Evolutionary conservation across 345 rosid species (phyloP).

Genomic region (Passiflora organensis): DNA sequence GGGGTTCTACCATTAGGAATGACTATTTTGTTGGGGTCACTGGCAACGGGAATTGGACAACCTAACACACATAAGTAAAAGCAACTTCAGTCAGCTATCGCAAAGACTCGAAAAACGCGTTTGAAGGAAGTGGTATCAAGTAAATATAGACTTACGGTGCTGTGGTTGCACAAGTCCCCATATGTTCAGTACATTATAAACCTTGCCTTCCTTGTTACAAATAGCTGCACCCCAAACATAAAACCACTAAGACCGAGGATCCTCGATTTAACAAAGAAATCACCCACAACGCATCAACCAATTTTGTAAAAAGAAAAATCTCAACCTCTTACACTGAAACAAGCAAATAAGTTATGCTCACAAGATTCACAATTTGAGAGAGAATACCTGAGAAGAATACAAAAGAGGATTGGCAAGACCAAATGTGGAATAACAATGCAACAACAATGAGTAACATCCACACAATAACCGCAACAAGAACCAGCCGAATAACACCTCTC

Average conservation of each 20-base stretch:
- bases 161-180: constrained; percentile 70
- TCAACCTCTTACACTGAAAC: not conserved
- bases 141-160: constrained; percentile 57
- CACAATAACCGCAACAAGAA: constrained; percentile 68
- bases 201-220: constrained; percentile 82
- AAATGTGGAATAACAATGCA: constrained; percentile 63
- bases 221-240: constrained; percentile 50
- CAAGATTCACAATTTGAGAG: not conserved
- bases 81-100: not conserved
- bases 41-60: constrained; percentile 66
- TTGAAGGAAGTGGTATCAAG: constrained; percentile 18
- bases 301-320: no score
- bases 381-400: constrained; percentile 70
- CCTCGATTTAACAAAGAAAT: not conserved
- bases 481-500: constrained; percentile 66
- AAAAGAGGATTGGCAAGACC: constrained; percentile 81
- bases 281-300: not conserved
- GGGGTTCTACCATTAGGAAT: constrained; percentile 60
- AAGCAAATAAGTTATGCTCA: not conserved
- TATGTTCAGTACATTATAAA: constrained; percentile 52
- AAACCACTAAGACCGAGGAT: not conserved
- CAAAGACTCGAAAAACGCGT: not conserved
- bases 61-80: constrained; percentile 37
- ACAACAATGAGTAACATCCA: constrained; percentile 86
- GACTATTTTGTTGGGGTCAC: constrained; percentile 56